Conservation (phyloP, 495 filamentous ascomycete species). For the Annulohypoxylon stygium region DNA sequence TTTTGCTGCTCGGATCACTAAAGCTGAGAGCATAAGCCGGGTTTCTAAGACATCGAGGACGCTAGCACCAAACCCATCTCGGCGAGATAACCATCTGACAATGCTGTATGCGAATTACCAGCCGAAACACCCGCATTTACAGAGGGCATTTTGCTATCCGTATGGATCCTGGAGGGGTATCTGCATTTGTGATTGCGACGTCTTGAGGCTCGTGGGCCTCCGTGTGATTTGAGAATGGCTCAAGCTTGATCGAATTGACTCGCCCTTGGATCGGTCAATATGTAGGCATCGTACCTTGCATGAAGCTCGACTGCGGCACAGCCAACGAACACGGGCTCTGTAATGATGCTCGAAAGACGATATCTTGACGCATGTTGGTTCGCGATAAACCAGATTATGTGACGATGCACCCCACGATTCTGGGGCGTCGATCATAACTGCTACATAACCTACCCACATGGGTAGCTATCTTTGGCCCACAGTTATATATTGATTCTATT, state of each 20-base stretch:
- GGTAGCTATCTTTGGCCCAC: not conserved
- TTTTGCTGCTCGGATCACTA: not conserved
- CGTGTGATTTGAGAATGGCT: constrained; percentile 47
- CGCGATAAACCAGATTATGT: constrained; percentile 16
- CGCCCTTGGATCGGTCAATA: constrained; percentile 41
- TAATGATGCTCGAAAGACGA: constrained; percentile 18
- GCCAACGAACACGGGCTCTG: constrained; percentile 36
- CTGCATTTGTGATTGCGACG: constrained; percentile 42
- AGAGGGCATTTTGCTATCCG: constrained; percentile 8
- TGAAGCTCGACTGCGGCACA: constrained; percentile 43
- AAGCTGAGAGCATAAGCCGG: constrained; percentile 46
- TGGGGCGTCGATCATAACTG: constrained; percentile 11
- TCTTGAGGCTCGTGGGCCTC: constrained; percentile 37
- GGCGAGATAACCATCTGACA: constrained; percentile 52
- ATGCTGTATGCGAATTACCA: constrained; percentile 40
- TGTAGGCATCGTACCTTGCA: constrained; percentile 50
- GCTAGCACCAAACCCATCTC: constrained; percentile 34
- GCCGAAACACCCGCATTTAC: constrained; percentile 40
- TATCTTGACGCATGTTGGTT: constrained; percentile 28
- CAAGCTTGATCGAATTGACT: constrained; percentile 45
- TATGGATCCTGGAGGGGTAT: too few relatives aligned
- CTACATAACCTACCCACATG: not conserved
- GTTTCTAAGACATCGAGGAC: constrained; percentile 48
- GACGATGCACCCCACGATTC: constrained; percentile 17
- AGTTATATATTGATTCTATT: not conserved